phyloP scores from a whole-genome alignment of 495 filamentous ascomycete genomes.

The Xylaria longipes region DNA sequence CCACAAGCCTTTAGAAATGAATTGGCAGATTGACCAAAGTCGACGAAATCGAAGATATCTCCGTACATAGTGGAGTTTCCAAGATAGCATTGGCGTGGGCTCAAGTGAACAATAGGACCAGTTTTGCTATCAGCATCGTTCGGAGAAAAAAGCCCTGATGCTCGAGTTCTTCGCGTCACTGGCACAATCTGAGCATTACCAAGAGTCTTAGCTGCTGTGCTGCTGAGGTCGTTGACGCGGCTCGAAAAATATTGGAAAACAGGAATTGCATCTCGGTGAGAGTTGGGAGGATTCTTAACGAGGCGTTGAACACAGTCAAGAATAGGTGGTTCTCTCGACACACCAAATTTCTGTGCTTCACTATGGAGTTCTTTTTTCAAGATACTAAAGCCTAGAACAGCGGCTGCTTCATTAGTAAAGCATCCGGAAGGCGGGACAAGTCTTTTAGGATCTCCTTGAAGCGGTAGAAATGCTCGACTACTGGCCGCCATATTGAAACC shows the following conservation, averaged over 20 bases:
- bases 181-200: slow-evolving; percentile 74
- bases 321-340: slow-evolving; percentile 78
- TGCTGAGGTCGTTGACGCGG: slow-evolving; percentile 72
- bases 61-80: slow-evolving; percentile 74
- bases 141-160: slow-evolving; percentile 32
- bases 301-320: slow-evolving; percentile 73
- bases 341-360: slow-evolving; percentile 83
- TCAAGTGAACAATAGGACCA: slow-evolving; percentile 48
- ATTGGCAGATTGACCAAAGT: slow-evolving; percentile 88
- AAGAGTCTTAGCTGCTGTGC: slow-evolving; percentile 64
- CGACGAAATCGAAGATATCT: slow-evolving; percentile 95
- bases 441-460: slow-evolving; percentile 66
- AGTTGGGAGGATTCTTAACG: slow-evolving; percentile 71
- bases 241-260: slow-evolving; percentile 84
- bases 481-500: slow-evolving; percentile 62
- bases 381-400: slow-evolving; percentile 79
- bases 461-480: slow-evolving; percentile 71
- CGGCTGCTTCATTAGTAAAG: slow-evolving; percentile 78
- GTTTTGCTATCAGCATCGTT: slow-evolving; percentile 34
- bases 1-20: slow-evolving; percentile 85
- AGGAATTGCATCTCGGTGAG: slow-evolving; percentile 65
- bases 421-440: slow-evolving; percentile 77
- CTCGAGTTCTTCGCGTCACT: slow-evolving; percentile 48
- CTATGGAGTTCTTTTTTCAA: slow-evolving; percentile 72
- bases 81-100: slow-evolving; percentile 77